Evolutionary conservation across 345 rosid species (phyloP), one percentile per base, ranked within the genome.

Genomic region (Punica granatum): DNA sequence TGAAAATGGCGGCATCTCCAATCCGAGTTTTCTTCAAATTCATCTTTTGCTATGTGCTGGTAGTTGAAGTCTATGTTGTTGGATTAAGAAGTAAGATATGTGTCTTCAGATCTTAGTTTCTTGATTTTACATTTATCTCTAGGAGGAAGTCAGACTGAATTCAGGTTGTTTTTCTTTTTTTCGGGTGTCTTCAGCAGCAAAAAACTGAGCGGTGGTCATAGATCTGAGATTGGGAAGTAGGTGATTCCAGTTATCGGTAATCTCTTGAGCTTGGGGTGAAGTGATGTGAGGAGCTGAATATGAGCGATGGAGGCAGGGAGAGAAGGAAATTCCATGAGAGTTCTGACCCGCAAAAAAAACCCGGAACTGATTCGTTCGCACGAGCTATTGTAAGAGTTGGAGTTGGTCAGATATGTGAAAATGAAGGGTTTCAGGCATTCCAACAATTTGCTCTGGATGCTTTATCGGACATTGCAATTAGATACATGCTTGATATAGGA

Each of bases 281-380:
- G 81, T 85, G 89, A 80, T 81, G 82, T 85, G 77, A 74, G 80
- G 84, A 72, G 68, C 89, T 79, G 91, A 90, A 86, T 73, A 94
- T 94, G 96, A 94, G 68, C 83, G 82, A 88, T 89, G 92, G 97
- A 78, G 90, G 74, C 73, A 78, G 82, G 82, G 85, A 86, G 80
- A 70, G 79, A 79, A 80, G 74, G 77, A 80, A 75, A 75, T 73
- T 82, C 69, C 72, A 64, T 26, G 86, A 70, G 70, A 74, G 72
- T 15, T 33, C 65, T 7, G 77, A 68, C 0, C 39, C 63, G 3
- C 82, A 71, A 70, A 77, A 85, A 70, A 84, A 89, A 63, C 78
- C 70, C 4, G 68, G 73, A 11, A 75, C 75, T 7, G 83, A 81
- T 70, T 85, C 84, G 42, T 94, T 86, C 59, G 63, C 88, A 0